Conservation (phyloP, 2,329 filamentous ascomycete species). For the Talaromyces islandicus region DNA sequence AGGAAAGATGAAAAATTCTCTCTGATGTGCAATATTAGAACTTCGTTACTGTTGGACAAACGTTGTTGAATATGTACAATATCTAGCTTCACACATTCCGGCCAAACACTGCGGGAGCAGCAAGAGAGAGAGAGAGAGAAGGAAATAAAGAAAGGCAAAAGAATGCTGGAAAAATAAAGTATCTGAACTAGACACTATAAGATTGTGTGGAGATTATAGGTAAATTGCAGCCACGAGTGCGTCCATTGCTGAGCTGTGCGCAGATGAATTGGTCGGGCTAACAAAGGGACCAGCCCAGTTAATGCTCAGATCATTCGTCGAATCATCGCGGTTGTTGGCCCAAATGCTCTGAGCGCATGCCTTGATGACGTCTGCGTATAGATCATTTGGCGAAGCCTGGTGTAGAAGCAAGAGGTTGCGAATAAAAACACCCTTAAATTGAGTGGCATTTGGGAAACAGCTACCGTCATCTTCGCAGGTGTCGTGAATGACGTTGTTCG, state of each 20-base stretch:
- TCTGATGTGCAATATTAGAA: not conserved
- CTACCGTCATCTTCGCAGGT: conserved; percentile 44
- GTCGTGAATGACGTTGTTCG: conserved; percentile 48
- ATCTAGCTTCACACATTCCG: not conserved
- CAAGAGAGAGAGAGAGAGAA: too few species aligned
- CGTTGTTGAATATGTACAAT: not conserved
- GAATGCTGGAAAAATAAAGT: not conserved
- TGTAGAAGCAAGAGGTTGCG: conserved; percentile 48
- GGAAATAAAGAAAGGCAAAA: not conserved
- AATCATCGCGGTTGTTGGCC: conserved; percentile 48
- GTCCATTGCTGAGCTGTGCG: conserved; percentile 62
- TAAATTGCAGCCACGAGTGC: conserved; percentile 55
- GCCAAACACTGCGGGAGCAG: not conserved
- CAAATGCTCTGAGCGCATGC: conserved; percentile 62
- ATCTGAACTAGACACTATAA: not conserved
- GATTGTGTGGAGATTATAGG: not conserved
- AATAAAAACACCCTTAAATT: conserved; percentile 69
- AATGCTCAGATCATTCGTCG: conserved; percentile 50
- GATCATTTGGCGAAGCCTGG: conserved; percentile 40
- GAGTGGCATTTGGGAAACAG: conserved; percentile 48
- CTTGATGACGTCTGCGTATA: conserved; percentile 51
- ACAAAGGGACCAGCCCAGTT: conserved; percentile 59
- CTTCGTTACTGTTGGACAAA: too few species aligned
- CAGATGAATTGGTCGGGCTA: conserved; percentile 48
- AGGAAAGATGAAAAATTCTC: not conserved